Conservation (phyloP, 176 grass and related monocot genomes). For the Thinopyrum elongatum region DNA sequence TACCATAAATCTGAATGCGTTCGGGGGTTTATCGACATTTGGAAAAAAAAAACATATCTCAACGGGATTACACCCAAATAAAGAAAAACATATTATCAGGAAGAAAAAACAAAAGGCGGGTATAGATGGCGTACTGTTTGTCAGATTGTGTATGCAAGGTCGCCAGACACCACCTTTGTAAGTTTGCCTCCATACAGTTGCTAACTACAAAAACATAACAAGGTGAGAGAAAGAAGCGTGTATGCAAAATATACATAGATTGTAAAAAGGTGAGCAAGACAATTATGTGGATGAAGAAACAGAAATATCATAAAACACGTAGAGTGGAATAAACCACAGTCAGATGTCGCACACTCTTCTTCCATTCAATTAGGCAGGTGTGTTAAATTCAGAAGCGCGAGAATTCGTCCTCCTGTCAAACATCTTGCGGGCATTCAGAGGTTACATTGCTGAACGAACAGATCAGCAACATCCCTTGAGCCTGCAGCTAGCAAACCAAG, state of each 20-base stretch:
- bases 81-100: background rate
- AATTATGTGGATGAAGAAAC: slow-evolving; percentile 3
- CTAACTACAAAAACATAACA: slow-evolving; percentile 73
- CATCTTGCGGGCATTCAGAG: background rate
- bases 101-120: background rate
- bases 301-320: slow-evolving; percentile 15
- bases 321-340: slow-evolving; percentile 6
- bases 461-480: background rate
- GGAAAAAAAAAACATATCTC: background rate
- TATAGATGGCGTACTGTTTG: slow-evolving; percentile 45
- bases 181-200: slow-evolving; percentile 84
- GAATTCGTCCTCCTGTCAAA: background rate
- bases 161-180: slow-evolving; percentile 70
- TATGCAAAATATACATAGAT: slow-evolving; percentile 9
- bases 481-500: background rate
- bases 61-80: background rate
- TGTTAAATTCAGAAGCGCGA: background rate
- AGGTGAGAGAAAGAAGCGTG: slow-evolving; percentile 15
- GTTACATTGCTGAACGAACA: background rate
- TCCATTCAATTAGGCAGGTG: background rate
- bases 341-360: background rate
- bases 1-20: slow-evolving; percentile 17
- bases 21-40: background rate
- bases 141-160: slow-evolving; percentile 65
- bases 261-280: background rate